These are phyloP conservation scores for Litchi chinensis DNA, from an alignment of 345 rosid species.

Conservation along the genomic window DNA sequence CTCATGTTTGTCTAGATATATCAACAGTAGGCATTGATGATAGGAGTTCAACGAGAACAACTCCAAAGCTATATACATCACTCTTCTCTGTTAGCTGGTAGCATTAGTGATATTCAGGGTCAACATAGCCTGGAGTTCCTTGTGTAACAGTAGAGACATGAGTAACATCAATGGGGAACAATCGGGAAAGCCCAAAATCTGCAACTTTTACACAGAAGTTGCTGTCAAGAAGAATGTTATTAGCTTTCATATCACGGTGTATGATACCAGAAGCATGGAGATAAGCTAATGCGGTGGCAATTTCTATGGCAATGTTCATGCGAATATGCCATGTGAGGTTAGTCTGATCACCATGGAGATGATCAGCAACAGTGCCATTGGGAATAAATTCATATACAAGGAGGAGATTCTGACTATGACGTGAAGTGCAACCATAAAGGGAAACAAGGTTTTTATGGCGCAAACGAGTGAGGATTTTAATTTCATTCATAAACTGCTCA, in stretches of 20 bases:
- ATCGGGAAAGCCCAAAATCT: constrained; percentile 63
- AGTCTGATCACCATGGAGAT: constrained; percentile 46
- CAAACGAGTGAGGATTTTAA: constrained; percentile 53
- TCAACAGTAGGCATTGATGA: constrained; percentile 68
- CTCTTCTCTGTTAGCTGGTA: constrained; percentile 60
- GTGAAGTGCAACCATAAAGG: constrained; percentile 66
- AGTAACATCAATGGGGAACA: constrained; percentile 53
- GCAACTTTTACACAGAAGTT: constrained; percentile 61
- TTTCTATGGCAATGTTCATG: constrained; percentile 58
- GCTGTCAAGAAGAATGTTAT: constrained; percentile 61
- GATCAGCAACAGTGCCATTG: constrained; percentile 65
- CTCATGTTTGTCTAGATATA: constrained; percentile 48
- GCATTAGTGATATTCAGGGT: constrained; percentile 60
- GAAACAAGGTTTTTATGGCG: constrained; percentile 61
- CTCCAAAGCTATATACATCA: constrained; percentile 72
- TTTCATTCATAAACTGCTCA: constrained; percentile 61
- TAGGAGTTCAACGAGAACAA: constrained; percentile 57
- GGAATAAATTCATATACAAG: constrained; percentile 64
- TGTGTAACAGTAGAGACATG: constrained; percentile 73
- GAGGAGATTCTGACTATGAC: constrained; percentile 51
- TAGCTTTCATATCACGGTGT: constrained; percentile 66
- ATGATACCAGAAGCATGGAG: constrained; percentile 58
- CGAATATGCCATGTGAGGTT: constrained; percentile 51
- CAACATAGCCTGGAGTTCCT: constrained; percentile 67
- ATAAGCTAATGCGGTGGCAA: constrained; percentile 58